Percentiles rank a stretch among this genome's conserved stretches.
Evolutionary conservation across 805 yeast genomes (phyloP).

Genomic region (Metschnikowia arizonensis): DNA sequence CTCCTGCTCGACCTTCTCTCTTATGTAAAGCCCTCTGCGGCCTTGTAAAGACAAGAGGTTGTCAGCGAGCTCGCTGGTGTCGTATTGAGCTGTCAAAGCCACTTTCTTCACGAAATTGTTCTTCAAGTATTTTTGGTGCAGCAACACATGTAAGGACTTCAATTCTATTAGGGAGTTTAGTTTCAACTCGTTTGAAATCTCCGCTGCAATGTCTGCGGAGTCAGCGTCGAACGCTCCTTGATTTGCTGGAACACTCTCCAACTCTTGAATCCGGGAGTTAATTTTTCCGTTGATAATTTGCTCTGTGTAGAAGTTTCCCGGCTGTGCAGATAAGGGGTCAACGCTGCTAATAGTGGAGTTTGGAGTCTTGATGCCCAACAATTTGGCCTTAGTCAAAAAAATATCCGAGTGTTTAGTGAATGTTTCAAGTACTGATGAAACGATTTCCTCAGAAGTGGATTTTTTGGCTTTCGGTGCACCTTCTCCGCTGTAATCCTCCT

Average conservation of each 20-base stretch:
- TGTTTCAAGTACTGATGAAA: constrained; percentile 10
- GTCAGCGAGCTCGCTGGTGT: constrained; percentile 46
- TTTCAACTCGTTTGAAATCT: constrained; percentile 37
- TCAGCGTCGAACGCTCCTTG: constrained; percentile 48
- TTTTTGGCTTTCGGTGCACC: constrained; percentile 1
- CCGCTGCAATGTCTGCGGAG: not conserved
- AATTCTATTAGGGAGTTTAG: constrained; percentile 66
- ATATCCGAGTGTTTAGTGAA: constrained; percentile 6
- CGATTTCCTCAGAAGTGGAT: constrained; percentile 14
- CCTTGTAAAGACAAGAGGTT: constrained; percentile 61
- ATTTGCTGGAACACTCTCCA: constrained; percentile 66
- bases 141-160: constrained; percentile 59
- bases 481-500: constrained; percentile 28
- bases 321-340: constrained; percentile 36
- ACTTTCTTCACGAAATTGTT: constrained; percentile 52
- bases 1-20: constrained; percentile 65
- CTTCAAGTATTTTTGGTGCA: constrained; percentile 68
- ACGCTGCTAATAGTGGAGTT: constrained; percentile 19
- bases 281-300: constrained; percentile 50
- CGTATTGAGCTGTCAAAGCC: constrained; percentile 54
- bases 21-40: constrained; percentile 61
- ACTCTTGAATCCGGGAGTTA: constrained; percentile 51
- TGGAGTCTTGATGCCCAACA: constrained; percentile 36
- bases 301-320: constrained; percentile 53
- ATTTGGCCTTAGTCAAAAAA: constrained; percentile 31